Base-by-base conservation (phyloP, 73 alveolate species). In the Blepharisma stoltei region DNA sequence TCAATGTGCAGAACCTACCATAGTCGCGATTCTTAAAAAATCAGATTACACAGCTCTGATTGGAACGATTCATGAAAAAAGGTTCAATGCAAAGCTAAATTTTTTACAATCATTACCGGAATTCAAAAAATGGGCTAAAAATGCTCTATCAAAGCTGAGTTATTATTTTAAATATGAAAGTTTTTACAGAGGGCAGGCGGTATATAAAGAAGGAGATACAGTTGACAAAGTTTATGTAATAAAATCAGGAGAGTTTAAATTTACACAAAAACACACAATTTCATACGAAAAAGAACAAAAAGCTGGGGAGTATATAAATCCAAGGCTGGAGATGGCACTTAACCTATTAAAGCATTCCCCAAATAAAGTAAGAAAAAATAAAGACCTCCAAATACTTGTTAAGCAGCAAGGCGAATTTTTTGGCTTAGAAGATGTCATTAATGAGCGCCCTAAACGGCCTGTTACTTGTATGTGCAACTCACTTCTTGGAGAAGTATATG, bases 191-290 rank as follows among this genome's bases (percentile, higher is more conserved):
- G 83, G 83, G 48, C 65, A 88, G 20, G 69, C 73, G 9, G 80
- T 88, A 5, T 78, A 6, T 70, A 78, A 54, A 44, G 91, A 88
- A 73, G 89, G 89, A 6, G 90, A 78, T 6, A 20, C 50, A 6
- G 66, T 82, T 14, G 54, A 46, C 6, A n/a, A 67, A 54, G 68
- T 88, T 6, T 88, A 65, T 68, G 71, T 88, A 6, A 83, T 88
- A 3, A 52, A 43, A 45, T 80, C 45, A 43, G 95, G 95, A 50
- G 95, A 88, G 55, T 83, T 88, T 71, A 89, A 88, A 50, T 55
- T 88, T n/a, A 20, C 80, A 9, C 86, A 80, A 48, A 68, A 75
- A 53, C 80, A 9, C 81, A 80, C 47, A 68, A 75, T 41, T 60
- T 60, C 45, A 52, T 14, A 14, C 2, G n/a, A 11, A 20, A 52